Percentiles rank a stretch among this genome's conserved stretches.
Conservation (phyloP, 306 rosid species). For the Hylodesmum podocarpum region DNA sequence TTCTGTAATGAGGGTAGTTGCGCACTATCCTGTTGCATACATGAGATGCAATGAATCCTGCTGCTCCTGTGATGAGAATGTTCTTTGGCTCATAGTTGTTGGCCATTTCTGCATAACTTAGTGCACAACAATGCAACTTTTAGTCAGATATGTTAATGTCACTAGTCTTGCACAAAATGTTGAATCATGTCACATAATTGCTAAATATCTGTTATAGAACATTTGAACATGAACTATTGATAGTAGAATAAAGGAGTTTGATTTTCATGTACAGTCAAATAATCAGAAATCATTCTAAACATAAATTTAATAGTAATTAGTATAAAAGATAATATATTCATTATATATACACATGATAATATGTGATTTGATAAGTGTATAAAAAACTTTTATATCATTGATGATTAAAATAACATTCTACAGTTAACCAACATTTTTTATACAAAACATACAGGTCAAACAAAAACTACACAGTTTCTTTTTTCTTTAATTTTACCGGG, state of each 20-base stretch:
- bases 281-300: neutral
- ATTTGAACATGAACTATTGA: neutral
- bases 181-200: neutral
- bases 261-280: neutral
- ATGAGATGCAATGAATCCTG: conserved; percentile 43
- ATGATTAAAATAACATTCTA: too few species aligned
- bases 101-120: conserved; percentile 12
- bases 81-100: conserved; percentile 31
- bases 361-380: neutral
- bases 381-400: too few species aligned
- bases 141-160: neutral
- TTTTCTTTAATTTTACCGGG: too few species aligned
- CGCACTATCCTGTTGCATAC: conserved; percentile 26
- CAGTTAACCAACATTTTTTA: too few species aligned
- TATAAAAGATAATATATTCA: neutral
- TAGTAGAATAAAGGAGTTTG: neutral
- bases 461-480: too few species aligned
- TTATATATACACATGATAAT: neutral
- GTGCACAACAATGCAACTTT: neutral
- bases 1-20: conserved; percentile 32
- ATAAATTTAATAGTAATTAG: neutral
- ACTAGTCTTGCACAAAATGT: neutral
- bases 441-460: too few species aligned
- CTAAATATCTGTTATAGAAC: neutral
- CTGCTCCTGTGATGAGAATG: conserved; percentile 34